Base-by-base conservation (phyloP, 2,329 filamentous ascomycete genomes). In the Scolecobasidium constrictum region DNA sequence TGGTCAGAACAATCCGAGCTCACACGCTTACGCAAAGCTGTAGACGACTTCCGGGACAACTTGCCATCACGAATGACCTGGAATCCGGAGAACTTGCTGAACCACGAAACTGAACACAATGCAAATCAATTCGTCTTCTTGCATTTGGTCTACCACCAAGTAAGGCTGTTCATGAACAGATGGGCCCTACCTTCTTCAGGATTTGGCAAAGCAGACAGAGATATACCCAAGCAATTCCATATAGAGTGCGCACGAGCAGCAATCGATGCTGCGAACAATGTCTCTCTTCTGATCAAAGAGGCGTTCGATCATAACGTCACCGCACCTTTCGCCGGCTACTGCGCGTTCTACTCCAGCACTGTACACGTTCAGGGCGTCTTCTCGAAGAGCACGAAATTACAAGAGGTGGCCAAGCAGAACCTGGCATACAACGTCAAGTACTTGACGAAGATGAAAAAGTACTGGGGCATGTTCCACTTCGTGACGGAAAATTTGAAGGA, bases 401-500 rank as follows among this genome's bases (percentile, higher is more conserved):
- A 94, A 58, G 73, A 75, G 11, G 75, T 77, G 6, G 86, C 86
- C 6, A 94, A 93, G 63, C 78, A 80, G 49, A 88, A 94, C 54
- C 68, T 95, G 13, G 79, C 83, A 1, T 84, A 81, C 49, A 96
- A 94, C 50, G 83, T 96, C 53, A 85, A 83, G 55, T 96, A 92
- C 53, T 66, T 98, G 35, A 82, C 83, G 43, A 92, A 86, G 62
- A 94, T 96, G 85, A 95, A 94, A 68, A 85, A 85, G 47, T 88
- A 92, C 55, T 98, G 92, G 92, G 92, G 90, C 47, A 94, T 95
- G 83, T 95, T 96, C 57, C 86, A 94, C 58, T 95, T 87, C 65
- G 88, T 96, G 75, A 82, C 86, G 1, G 88, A 96, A 57, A 92
- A 90, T 54, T 72, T 95, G 26, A 87, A 92, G 46, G 83, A 90